Percentiles rank a stretch among this genome's conserved stretches.
Evolutionary conservation across 768 basidiomycete genomes (phyloP).

Genomic region (Phylloporus sp.): DNA sequence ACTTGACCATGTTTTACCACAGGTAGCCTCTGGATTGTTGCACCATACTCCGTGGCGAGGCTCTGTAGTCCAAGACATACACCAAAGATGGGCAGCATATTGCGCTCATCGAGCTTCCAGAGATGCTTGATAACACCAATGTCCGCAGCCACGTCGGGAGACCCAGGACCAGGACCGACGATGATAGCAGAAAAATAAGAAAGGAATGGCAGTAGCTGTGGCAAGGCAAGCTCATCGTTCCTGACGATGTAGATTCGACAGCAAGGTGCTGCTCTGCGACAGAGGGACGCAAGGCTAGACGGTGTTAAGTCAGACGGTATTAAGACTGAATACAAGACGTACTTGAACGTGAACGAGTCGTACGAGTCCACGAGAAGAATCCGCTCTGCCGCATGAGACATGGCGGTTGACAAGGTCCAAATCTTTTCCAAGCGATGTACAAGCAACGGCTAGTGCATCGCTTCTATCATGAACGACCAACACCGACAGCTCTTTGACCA

Average conservation of each 20-base stretch:
- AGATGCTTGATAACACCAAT: conserved; percentile 67
- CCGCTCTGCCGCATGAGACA: conserved; percentile 37
- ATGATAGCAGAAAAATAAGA: conserved; percentile 63
- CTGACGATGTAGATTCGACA: conserved; percentile 66
- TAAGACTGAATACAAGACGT: conserved; percentile 24
- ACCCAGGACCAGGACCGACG: conserved; percentile 80
- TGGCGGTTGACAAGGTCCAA: conserved; percentile 10
- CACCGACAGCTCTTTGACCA: conserved; percentile 36
- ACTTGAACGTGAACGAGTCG: conserved; percentile 90
- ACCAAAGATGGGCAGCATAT: conserved; percentile 70
- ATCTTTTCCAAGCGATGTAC: neutral
- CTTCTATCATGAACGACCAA: conserved; percentile 15
- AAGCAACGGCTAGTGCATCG: conserved; percentile 7
- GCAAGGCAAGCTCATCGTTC: conserved; percentile 57
- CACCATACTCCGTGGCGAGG: conserved; percentile 63
- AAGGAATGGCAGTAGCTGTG: conserved; percentile 51
- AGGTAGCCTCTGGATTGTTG: conserved; percentile 50
- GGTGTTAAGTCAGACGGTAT: neutral
- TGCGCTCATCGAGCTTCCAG: conserved; percentile 56
- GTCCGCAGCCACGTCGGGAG: conserved; percentile 58
- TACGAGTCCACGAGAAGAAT: conserved; percentile 79
- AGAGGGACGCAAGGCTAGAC: conserved; percentile 67
- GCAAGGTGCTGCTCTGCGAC: conserved; percentile 57
- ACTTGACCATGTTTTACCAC: conserved; percentile 81
- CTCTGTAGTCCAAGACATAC: conserved; percentile 84